These are phyloP conservation scores for Metschnikowia lachancei DNA, from an alignment of 805 yeast species.

Conservation along the genomic window DNA sequence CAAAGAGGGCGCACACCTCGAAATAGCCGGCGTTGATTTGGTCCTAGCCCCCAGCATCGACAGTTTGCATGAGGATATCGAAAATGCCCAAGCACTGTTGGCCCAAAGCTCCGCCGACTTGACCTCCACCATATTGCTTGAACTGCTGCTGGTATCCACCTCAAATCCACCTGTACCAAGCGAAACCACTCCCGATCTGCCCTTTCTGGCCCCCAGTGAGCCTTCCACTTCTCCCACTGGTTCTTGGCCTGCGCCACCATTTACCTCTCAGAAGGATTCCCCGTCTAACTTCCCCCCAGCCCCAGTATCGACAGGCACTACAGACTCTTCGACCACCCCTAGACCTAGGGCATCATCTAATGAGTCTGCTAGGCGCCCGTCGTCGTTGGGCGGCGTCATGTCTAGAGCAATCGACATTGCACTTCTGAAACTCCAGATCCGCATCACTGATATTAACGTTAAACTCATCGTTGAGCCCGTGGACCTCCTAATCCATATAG, in stretches of 20 bases:
- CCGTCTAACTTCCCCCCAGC: background rate
- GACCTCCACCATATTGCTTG: conserved; percentile 56
- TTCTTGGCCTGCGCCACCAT: conserved; percentile 13
- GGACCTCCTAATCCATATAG: conserved; percentile 33
- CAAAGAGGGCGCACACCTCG: conserved; percentile 66
- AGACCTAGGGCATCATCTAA: background rate
- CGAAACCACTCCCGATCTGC: background rate
- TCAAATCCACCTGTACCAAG: background rate
- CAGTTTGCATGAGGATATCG: conserved; percentile 25
- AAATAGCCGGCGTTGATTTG: conserved; percentile 52
- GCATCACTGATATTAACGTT: conserved; percentile 45
- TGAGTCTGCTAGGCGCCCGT: conserved; percentile 18
- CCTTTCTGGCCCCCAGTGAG: background rate
- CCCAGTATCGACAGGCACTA: too few relatives aligned
- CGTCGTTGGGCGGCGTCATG: conserved; percentile 55
- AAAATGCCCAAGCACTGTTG: conserved; percentile 47
- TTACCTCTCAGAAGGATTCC: background rate
- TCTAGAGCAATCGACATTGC: conserved; percentile 66
- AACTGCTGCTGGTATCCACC: background rate
- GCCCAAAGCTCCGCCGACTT: conserved; percentile 74
- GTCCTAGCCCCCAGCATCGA: conserved; percentile 39
- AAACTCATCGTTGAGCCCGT: conserved; percentile 48
- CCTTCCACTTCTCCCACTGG: conserved; percentile 13
- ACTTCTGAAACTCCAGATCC: conserved; percentile 55
- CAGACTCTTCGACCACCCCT: too few relatives aligned